Percentiles rank a stretch among this genome's conserved stretches.
Conservation (phyloP, 2,329 filamentous ascomycete genomes). For the Calonectria henricotiae region DNA sequence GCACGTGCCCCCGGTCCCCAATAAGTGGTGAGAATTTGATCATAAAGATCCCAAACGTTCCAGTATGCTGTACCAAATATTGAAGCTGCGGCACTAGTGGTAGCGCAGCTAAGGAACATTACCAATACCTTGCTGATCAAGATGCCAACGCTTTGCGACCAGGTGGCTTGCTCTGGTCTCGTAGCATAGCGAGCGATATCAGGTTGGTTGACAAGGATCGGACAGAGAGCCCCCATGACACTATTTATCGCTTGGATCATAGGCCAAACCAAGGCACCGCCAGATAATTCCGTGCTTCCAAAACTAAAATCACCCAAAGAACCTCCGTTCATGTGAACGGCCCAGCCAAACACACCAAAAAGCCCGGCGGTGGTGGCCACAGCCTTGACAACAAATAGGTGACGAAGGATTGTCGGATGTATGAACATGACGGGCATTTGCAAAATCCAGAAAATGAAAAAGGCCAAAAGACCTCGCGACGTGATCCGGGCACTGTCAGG, state of each 20-base stretch:
- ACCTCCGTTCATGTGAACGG: conserved; percentile 8
- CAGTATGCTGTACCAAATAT: conserved; percentile 57
- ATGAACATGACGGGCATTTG: conserved; percentile 25
- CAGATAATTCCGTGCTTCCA: neutral
- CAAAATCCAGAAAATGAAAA: conserved; percentile 24
- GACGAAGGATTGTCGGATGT: conserved; percentile 12
- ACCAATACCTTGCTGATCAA: conserved; percentile 51
- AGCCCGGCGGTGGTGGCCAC: conserved; percentile 4
- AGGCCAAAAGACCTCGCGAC: conserved; percentile 3
- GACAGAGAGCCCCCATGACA: conserved; percentile 58
- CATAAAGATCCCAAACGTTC: conserved; percentile 58
- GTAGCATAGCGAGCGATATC: conserved; percentile 58
- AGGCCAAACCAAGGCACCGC: conserved; percentile 7
- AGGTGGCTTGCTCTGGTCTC: conserved; percentile 53
- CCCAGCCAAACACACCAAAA: conserved; percentile 13
- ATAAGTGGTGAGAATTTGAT: conserved; percentile 57
- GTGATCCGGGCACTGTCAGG: conserved; percentile 10
- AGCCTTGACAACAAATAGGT: conserved; percentile 17
- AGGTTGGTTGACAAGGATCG: conserved; percentile 58
- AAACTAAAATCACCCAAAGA: conserved; percentile 13
- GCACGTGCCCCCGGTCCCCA: conserved; percentile 54
- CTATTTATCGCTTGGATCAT: conserved; percentile 54
- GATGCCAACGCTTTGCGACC: conserved; percentile 53
- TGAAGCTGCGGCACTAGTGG: conserved; percentile 55
- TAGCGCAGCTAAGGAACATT: conserved; percentile 53